Base-by-base conservation (phyloP, 2,329 filamentous ascomycete species). In the Colletotrichum cordylinicola region DNA sequence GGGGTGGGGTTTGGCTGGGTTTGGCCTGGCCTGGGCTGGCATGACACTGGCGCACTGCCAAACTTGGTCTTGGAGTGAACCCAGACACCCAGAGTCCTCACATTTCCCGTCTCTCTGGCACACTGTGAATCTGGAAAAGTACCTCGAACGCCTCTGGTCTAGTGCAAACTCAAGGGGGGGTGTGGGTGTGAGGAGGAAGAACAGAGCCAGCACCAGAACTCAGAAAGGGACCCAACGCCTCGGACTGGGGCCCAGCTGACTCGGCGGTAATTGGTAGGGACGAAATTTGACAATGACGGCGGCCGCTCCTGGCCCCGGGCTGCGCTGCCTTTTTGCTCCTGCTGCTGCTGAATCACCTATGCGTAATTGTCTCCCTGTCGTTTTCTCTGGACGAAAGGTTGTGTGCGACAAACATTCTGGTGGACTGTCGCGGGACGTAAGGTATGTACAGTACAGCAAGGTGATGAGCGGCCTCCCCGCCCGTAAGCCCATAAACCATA, bases 221-320 rank as follows among this genome's bases (percentile, higher is more conserved):
- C 16, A 70, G 58, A 64, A 60, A 70, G 68, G 58, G 72, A 74
- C 74, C 74, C 74, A 75, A 67, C 60, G 71, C 74, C 74, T 76
- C 52, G 74, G 74, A 76, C 74, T 75, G 66, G 74, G 74, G 74
- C 61, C 74, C 37, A 74, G 74, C 66, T 70, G 74, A 76, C 71
- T 76, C 66, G 74, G 70, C 58, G 65, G 43, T 76, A 55, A 75
- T 75, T 61, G 65, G 61, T 39, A 74, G 71, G 31, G 61, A 74
- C 52, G 58, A 75, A 64, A 70, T 70, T 60, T 52, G 70, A 70
- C 58, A 71, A 61, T 67, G 21, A 43, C 35, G 35, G 70, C 33
- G 37, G 58, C 69, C 29, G 70, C 58, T 60, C 43, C 52, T 48
- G 27, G 56, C 56, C 8, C 56, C 8, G 10, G 29, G 56, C 39